phyloP scores from a whole-genome alignment of 1,284 basidiomycete species.

The Blastosporella zonata region DNA sequence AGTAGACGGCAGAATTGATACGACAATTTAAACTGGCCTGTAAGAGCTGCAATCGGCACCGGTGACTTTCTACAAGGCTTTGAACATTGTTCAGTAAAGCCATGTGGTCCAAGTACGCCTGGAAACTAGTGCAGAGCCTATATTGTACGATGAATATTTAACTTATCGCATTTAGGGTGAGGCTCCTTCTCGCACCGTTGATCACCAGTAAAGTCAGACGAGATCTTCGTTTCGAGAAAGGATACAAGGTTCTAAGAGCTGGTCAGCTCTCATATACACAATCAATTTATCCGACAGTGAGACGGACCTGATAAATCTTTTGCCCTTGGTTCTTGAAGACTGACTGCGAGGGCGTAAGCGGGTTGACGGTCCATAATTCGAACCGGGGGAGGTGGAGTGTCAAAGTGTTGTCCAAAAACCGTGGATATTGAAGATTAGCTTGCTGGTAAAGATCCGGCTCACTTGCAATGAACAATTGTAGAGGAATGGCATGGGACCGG shows the following conservation, averaged over 20 bases:
- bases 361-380: slow-evolving; percentile 14
- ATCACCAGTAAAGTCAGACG: slow-evolving; percentile 12
- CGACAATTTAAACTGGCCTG: slow-evolving; percentile 2
- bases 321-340: slow-evolving; percentile 14
- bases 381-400: slow-evolving; percentile 18
- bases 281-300: neutral
- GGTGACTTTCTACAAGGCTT: slow-evolving; percentile 15
- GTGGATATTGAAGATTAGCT: slow-evolving; percentile 13
- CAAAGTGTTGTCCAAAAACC: slow-evolving; percentile 15
- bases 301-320: slow-evolving; percentile 15
- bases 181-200: slow-evolving; percentile 9
- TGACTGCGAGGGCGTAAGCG: slow-evolving; percentile 10
- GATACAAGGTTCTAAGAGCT: slow-evolving; percentile 12
- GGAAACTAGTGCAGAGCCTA: slow-evolving; percentile 16
- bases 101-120: slow-evolving; percentile 17
- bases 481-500: slow-evolving; percentile 15
- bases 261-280: neutral
- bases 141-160: neutral
- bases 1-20: neutral
- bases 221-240: slow-evolving; percentile 16
- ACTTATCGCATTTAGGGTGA: neutral
- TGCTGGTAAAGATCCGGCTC: slow-evolving; percentile 14
- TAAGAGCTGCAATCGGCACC: slow-evolving; percentile 16
- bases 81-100: slow-evolving; percentile 9
- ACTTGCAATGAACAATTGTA: slow-evolving; percentile 18